Conservation (phyloP, 192 early-diverging fungal genomes). For the Coemansia javaensis region DNA sequence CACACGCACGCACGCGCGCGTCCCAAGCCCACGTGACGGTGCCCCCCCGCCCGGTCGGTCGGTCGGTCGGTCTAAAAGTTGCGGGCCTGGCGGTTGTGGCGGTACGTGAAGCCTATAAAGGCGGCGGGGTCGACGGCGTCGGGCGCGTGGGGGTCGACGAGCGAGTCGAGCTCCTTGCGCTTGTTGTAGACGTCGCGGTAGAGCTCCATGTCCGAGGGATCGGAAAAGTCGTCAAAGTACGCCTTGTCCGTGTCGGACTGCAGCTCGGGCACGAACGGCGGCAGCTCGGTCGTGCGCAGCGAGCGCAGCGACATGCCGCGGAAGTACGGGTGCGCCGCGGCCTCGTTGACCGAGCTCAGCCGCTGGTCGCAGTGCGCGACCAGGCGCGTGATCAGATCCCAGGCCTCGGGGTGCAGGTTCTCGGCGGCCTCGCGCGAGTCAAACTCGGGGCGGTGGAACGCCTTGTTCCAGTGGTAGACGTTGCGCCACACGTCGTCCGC, state of each 20-base stretch:
- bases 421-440: slow-evolving; percentile 70
- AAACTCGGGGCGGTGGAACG: slow-evolving; percentile 76
- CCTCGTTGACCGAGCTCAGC: slow-evolving; percentile 53
- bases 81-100: slow-evolving; percentile 47
- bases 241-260: slow-evolving; percentile 71
- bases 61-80: slow-evolving; percentile 10
- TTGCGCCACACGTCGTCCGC: slow-evolving; percentile 80
- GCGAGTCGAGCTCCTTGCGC: slow-evolving; percentile 45
- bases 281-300: slow-evolving; percentile 56
- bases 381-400: slow-evolving; percentile 68
- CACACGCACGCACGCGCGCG: no score
- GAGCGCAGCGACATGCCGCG: slow-evolving; percentile 53
- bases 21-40: no score
- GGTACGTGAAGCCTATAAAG: slow-evolving; percentile 80
- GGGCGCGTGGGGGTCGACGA: slow-evolving; percentile 14
- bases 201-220: slow-evolving; percentile 59
- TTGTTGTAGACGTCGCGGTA: slow-evolving; percentile 59
- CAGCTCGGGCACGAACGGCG: slow-evolving; percentile 73
- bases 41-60: neutral
- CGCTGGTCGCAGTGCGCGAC: slow-evolving; percentile 53
- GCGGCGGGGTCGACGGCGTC: slow-evolving; percentile 72
- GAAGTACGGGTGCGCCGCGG: slow-evolving; percentile 60
- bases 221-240: slow-evolving; percentile 76
- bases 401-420: slow-evolving; percentile 70
- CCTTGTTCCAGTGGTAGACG: slow-evolving; percentile 74